A percentile compares a stretch with the other conserved stretches of the same genome.
Evolutionary conservation across 306 rosid species (phyloP).

Genomic region (Cyamopsis tetragonoloba): DNA sequence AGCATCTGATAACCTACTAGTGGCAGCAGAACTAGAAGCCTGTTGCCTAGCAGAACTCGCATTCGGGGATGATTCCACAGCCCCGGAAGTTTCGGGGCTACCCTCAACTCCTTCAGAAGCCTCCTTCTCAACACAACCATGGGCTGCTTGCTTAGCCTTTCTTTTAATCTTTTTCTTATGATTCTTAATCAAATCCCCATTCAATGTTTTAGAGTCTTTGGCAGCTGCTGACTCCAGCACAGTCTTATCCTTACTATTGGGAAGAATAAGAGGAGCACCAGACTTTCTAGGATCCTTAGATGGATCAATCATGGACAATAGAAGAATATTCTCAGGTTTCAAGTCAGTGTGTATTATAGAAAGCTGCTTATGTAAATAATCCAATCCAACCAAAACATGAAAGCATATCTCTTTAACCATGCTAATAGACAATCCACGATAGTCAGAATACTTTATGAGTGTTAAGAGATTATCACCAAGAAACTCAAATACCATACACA

Average conservation of each 20-base stretch:
- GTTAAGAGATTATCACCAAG: constrained; percentile 92
- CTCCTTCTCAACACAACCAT: constrained; percentile 69
- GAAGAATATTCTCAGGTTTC: constrained; percentile 87
- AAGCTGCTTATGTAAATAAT: constrained; percentile 89
- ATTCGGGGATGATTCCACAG: constrained; percentile 55
- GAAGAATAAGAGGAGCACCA: constrained; percentile 62
- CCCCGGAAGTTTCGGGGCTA: constrained; percentile 44
- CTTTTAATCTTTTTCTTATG: constrained; percentile 83
- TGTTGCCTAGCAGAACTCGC: constrained; percentile 43
- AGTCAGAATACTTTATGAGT: constrained; percentile 79
- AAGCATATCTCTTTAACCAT: constrained; percentile 89
- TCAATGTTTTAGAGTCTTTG: constrained; percentile 51
- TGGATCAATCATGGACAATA: constrained; percentile 71
- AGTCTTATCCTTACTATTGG: constrained; percentile 52
- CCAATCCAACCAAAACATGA: constrained; percentile 86
- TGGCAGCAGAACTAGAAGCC: constrained; percentile 44
- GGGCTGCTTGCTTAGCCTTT: constrained; percentile 95
- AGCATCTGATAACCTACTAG: constrained; percentile 46
- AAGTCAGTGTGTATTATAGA: constrained; percentile 94
- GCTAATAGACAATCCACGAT: constrained; percentile 73
- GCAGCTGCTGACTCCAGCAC: constrained; percentile 42
- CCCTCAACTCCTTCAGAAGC: constrained; percentile 51
- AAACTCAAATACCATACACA: constrained; percentile 93
- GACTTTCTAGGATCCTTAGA: constrained; percentile 81
- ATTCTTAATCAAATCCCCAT: constrained; percentile 71